Evolutionary conservation across 345 rosid species (phyloP), one percentile per base, ranked within the genome.

Genomic region (Crucihimalaya himalaica): DNA sequence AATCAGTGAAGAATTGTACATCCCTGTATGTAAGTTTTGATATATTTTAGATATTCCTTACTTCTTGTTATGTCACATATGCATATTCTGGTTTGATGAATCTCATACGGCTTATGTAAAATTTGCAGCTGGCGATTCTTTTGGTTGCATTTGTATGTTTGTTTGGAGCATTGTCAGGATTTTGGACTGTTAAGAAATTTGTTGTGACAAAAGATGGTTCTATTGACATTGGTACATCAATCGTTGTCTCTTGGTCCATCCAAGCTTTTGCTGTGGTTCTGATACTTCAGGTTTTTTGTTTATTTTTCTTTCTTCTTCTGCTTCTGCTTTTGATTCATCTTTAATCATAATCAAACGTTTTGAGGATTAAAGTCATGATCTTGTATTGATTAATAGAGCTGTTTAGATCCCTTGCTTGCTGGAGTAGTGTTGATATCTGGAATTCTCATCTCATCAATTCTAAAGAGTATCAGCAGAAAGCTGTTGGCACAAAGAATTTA

Each of bases 81-180:
- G 2, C 37, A 27, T 42, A 28, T 50, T 68, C 25, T 4, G 12
- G 25, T 54, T 54, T 54, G 63, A 68, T 34, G 25, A 66, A 23
- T 51, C 21, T 37, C 3, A 51, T 40, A 13, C 5, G 5, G 29
- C 13, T 31, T 19, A 5, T 67, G 39, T 53, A 23, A 25, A 23
- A 27, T 66, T 47, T 63, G 78, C 84, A 92, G 98, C 46, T 92
- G 68, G 86, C 84, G 47, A 65, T 77, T 27, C 81, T 92, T 76
- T 71, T 83, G 66, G 73, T 84, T 71, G 88, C 70, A 40, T 85
- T 86, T 83, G 43, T 87, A 20, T 77, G 68, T 75, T 51, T 85
- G 28, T 77, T 83, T 68, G 96, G 98, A 84, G 96, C 96, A 70
- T 92, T 91, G 96, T 74, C 89, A 84, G 98, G 95, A 66, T 90